Percentiles rank a stretch among this genome's conserved stretches.
phyloP scores from a whole-genome alignment of 257 asterid species.

The Solanum sitiens region DNA sequence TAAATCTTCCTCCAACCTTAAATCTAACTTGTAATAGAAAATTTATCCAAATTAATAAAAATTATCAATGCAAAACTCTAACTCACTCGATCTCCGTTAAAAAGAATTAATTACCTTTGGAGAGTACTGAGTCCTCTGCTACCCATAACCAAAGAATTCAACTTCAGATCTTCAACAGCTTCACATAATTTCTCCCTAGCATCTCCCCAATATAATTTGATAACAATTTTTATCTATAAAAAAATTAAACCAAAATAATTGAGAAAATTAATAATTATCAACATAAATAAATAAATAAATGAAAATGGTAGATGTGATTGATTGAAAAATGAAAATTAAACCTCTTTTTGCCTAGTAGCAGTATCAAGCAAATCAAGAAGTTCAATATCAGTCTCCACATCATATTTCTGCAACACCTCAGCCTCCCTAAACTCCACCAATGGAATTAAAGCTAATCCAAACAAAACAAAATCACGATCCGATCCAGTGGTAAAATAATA shows the following conservation, averaged over 20 bases:
- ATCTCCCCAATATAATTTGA: slow-evolving; percentile 80
- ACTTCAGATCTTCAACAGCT: slow-evolving; percentile 51
- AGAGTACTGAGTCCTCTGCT: slow-evolving; percentile 74
- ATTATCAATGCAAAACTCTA: too few species aligned
- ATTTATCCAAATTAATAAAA: too few species aligned
- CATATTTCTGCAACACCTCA: slow-evolving; percentile 59
- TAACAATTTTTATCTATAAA: slow-evolving; percentile 46
- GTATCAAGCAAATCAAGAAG: slow-evolving; percentile 82
- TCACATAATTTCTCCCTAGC: slow-evolving; percentile 77
- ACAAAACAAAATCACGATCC: not conserved
- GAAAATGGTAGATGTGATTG: not conserved
- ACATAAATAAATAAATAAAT: not conserved
- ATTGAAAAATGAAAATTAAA: not conserved
- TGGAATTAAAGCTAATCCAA: slow-evolving; percentile 59
- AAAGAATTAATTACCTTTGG: slow-evolving; percentile 28
- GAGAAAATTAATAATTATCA: not conserved
- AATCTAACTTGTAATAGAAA: too few species aligned
- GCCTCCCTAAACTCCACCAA: slow-evolving; percentile 73
- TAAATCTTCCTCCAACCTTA: too few species aligned
- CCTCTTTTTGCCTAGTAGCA: slow-evolving; percentile 83
- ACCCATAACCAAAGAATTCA: slow-evolving; percentile 75
- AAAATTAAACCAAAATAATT: not conserved
- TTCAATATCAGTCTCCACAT: slow-evolving; percentile 45
- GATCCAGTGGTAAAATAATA: too few species aligned
- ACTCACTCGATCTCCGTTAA: not conserved